These are phyloP conservation scores for Cryptococcus neoformans DNA, from an alignment of 1,284 basidiomycete species.

Conservation along the genomic window DNA sequence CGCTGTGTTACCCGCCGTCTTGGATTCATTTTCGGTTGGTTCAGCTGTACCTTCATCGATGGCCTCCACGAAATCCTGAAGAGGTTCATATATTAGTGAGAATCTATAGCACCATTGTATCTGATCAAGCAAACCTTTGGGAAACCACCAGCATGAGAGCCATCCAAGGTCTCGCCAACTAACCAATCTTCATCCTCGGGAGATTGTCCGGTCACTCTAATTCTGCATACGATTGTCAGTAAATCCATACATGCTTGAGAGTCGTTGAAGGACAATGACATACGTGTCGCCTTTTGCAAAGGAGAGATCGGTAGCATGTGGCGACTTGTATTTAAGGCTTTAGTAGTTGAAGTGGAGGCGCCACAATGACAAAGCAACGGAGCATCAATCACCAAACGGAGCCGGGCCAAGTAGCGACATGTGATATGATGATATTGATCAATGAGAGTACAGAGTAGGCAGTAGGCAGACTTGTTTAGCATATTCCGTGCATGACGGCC, in stretches of 20 bases:
- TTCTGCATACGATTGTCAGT: slow-evolving; percentile 19
- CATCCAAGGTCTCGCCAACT: slow-evolving; percentile 45
- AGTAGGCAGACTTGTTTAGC: too few relatives aligned
- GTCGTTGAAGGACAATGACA: slow-evolving; percentile 13
- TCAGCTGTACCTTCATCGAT: neutral
- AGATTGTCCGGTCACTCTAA: slow-evolving; percentile 46
- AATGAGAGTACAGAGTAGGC: too few relatives aligned
- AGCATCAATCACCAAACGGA: neutral
- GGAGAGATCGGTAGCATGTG: slow-evolving; percentile 49
- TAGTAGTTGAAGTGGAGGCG: neutral
- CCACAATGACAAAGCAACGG: neutral
- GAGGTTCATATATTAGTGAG: neutral
- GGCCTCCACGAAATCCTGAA: neutral
- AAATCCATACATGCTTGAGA: neutral
- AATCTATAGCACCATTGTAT: neutral
- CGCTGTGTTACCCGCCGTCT: too few relatives aligned
- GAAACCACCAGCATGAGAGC: slow-evolving; percentile 44
- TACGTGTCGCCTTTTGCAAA: slow-evolving; percentile 49
- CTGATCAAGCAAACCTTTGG: slow-evolving; percentile 34
- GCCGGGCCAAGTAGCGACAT: too few relatives aligned
- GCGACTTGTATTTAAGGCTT: slow-evolving; percentile 49
- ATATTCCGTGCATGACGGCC: too few relatives aligned
- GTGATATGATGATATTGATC: too few relatives aligned
- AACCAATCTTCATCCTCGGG: slow-evolving; percentile 50
- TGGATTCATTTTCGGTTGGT: too few relatives aligned